Evolutionary conservation across 2,329 filamentous ascomycete genomes (phyloP).

Genomic region (Hypoxylon sp.): DNA sequence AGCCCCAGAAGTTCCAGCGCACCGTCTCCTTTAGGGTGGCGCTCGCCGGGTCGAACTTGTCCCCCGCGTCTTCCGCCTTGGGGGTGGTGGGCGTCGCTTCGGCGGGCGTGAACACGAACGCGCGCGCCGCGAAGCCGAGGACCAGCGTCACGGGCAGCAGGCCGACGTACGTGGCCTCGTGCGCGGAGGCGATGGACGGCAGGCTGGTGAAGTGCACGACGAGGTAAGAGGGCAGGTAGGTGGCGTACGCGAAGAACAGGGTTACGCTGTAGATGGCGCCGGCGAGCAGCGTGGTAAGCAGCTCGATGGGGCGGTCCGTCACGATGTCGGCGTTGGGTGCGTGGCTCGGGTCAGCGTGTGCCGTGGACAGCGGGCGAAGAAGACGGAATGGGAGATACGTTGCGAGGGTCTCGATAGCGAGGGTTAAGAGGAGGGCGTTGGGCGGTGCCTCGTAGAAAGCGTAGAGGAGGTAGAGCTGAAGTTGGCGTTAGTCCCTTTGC

Average conservation of each 20-base stretch:
- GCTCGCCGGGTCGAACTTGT: constrained; percentile 73
- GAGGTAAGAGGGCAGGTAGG: constrained; percentile 80
- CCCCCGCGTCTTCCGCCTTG: constrained; percentile 62
- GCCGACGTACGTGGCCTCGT: constrained; percentile 72
- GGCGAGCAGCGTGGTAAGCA: constrained; percentile 77
- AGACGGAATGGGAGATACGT: constrained; percentile 81
- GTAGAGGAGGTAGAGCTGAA: constrained; percentile 78
- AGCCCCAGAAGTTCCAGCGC: constrained; percentile 80
- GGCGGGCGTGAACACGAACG: constrained; percentile 83
- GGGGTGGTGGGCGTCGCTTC: constrained; percentile 67
- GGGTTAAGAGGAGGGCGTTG: constrained; percentile 71
- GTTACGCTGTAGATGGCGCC: constrained; percentile 81
- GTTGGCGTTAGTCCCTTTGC: constrained; percentile 15
- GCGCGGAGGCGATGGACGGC: constrained; percentile 76
- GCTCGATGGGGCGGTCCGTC: constrained; percentile 72
- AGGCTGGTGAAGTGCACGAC: constrained; percentile 82
- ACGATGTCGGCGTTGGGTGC: constrained; percentile 76
- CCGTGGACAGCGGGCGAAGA: constrained; percentile 76
- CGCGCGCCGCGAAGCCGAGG: constrained; percentile 78
- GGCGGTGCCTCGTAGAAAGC: constrained; percentile 82
- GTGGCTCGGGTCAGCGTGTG: constrained; percentile 70
- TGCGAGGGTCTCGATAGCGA: constrained; percentile 78
- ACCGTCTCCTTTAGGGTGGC: constrained; percentile 80
- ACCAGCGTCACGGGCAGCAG: constrained; percentile 71
- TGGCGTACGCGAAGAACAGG: constrained; percentile 77